phyloP scores from a whole-genome alignment of 2,329 filamentous ascomycete species.

The Fusarium sp. region DNA sequence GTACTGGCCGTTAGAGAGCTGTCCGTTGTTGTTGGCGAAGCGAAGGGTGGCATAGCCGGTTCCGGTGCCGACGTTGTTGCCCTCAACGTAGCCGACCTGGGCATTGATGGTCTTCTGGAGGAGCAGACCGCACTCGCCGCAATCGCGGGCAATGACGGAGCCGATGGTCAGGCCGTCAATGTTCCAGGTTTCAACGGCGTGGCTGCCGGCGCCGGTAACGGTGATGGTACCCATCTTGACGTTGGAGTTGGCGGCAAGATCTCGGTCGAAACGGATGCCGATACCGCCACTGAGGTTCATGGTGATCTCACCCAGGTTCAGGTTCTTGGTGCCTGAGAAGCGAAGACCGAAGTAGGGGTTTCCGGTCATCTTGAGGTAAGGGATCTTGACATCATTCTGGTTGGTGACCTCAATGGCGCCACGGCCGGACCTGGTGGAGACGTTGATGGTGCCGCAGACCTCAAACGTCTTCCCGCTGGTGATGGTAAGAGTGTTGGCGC shows the following conservation, averaged over 20 bases:
- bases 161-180: conserved; percentile 66
- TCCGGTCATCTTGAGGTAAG: conserved; percentile 68
- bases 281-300: conserved; percentile 67
- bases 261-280: conserved; percentile 69
- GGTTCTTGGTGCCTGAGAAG: conserved; percentile 63
- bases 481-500: conserved; percentile 64
- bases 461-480: conserved; percentile 67
- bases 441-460: conserved; percentile 68
- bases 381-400: conserved; percentile 63
- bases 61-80: conserved; percentile 64
- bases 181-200: conserved; percentile 71
- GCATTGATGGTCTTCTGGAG: conserved; percentile 66
- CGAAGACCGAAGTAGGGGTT: conserved; percentile 68
- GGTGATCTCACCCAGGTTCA: conserved; percentile 63
- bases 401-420: conserved; percentile 67
- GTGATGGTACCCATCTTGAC: conserved; percentile 64
- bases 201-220: conserved; percentile 65
- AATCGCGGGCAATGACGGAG: conserved; percentile 64
- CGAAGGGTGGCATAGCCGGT: conserved; percentile 68
- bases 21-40: conserved; percentile 68
- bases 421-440: conserved; percentile 54
- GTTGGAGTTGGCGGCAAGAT: conserved; percentile 63
- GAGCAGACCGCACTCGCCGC: conserved; percentile 68
- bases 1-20: conserved; percentile 61
- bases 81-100: conserved; percentile 65